A percentile compares a stretch with the other conserved stretches of the same genome.
Evolutionary conservation across 805 yeast genomes (phyloP).

Genomic region (Wickerhamiella nectarea): DNA sequence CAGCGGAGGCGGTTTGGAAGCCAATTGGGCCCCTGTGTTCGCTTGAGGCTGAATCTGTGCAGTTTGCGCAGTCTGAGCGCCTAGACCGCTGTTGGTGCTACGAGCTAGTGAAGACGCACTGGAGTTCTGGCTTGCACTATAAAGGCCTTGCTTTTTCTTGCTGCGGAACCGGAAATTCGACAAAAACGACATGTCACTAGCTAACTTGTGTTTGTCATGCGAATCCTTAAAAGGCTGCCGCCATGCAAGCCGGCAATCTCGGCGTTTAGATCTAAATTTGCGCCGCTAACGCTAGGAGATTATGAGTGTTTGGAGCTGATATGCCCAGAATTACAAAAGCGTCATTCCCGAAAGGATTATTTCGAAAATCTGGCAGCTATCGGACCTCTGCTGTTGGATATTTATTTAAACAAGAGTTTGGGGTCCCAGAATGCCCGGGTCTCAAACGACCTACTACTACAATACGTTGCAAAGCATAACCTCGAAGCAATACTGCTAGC

Average conservation of each 20-base stretch:
- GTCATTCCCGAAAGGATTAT: neutral
- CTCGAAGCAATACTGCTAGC: conserved; percentile 1
- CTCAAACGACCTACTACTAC: conserved; percentile 9
- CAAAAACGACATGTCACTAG: conserved; percentile 11
- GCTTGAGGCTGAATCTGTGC: too few species aligned
- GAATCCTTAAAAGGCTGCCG: neutral
- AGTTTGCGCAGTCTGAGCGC: too few species aligned
- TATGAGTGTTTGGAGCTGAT: conserved; percentile 13
- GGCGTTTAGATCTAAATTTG: conserved; percentile 5
- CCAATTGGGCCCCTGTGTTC: conserved; percentile 9
- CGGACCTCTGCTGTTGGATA: conserved; percentile 11
- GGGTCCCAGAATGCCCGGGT: conserved; percentile 18
- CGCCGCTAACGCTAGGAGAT: conserved; percentile 10
- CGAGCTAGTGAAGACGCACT: conserved; percentile 8
- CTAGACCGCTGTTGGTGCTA: neutral
- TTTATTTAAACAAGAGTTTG: conserved; percentile 15
- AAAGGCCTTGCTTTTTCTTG: conserved; percentile 5
- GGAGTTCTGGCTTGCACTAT: conserved; percentile 9
- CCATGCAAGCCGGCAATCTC: neutral
- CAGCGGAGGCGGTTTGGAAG: conserved; percentile 32
- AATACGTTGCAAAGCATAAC: conserved; percentile 11
- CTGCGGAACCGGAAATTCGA: conserved; percentile 12
- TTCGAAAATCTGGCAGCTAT: conserved; percentile 10
- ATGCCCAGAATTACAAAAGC: conserved; percentile 15
- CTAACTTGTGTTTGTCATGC: neutral